Evolutionary conservation across 2,329 filamentous ascomycete genomes (phyloP), one percentile per base, ranked within the genome.

Genomic region (Alternaria ventricosa): DNA sequence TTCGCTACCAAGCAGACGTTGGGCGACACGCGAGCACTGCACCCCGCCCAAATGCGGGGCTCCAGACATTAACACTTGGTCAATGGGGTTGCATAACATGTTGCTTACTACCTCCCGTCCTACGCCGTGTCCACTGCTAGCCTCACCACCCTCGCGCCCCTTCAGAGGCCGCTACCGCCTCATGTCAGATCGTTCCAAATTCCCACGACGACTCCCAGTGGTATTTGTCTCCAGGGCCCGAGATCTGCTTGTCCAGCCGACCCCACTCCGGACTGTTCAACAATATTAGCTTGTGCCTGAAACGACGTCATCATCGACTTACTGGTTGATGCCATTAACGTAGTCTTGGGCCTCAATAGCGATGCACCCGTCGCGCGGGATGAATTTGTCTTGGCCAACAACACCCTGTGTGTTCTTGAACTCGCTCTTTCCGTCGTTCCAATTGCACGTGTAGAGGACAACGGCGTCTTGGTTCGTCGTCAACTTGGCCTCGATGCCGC

Each of bases 311-410:
- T 23, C 23, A 33, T 25, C 18, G 20, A 75, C 75, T 71, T 63
- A 78, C 75, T 78, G 75, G 63, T 77, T 78, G 67, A 78, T 76
- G 18, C 75, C 75, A 53, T 78, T 74, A 18, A 76, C 74, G 55
- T 77, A 78, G 59, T 78, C 75, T 66, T 76, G 74, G 6, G 75
- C 71, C 58, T 78, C 75, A 54, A 78, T 76, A 15, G 75, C 75
- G 59, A 78, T 73, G 67, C 75, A 78, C 5, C 75, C 75, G 57
- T 77, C 75, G 25, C 75, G 65, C 7, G 75, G 75, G 28, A 78
- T 78, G 51, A 75, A 69, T 63, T 74, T 77, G 65, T 77, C 72
- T 56, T 72, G 64, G 13, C 73, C 73, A 18, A 61, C 23, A 11
- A 73, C 63, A 8, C 75, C 75, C 59, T 78, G 75, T 0, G 74